Conservation (phyloP, 1,139 yeast genomes). For the Saccharomyces uvarum region DNA sequence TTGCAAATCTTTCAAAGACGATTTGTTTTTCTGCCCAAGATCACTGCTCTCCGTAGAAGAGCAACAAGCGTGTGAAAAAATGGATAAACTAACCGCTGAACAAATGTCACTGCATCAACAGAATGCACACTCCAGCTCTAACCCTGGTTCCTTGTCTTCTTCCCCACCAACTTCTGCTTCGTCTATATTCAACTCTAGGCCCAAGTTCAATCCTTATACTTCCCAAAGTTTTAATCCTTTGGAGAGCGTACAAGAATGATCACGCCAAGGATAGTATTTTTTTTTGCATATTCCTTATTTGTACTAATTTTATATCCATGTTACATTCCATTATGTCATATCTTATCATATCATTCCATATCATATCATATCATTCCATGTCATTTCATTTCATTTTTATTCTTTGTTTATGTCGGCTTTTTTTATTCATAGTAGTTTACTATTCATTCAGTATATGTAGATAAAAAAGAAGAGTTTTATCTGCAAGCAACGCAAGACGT, state of each 20-base stretch:
- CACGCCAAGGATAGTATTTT: slow-evolving; percentile 1
- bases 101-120: slow-evolving; percentile 16
- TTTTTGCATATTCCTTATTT: background rate
- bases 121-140: slow-evolving; percentile 9
- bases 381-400: background rate
- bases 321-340: background rate
- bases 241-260: slow-evolving; percentile 7
- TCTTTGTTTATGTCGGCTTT: background rate
- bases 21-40: slow-evolving; percentile 27
- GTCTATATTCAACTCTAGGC: slow-evolving; percentile 10
- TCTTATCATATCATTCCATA: background rate
- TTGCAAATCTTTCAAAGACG: slow-evolving; percentile 26
- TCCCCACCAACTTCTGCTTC: slow-evolving; percentile 1
- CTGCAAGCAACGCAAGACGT: slow-evolving; percentile 2
- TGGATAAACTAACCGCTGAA: slow-evolving; percentile 19
- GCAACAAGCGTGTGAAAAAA: slow-evolving; percentile 19
- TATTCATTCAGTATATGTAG: background rate
- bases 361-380: background rate
- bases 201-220: slow-evolving; percentile 24
- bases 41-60: slow-evolving; percentile 20
- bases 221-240: slow-evolving; percentile 33
- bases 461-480: background rate
- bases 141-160: background rate
- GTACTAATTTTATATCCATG: background rate
- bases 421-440: background rate